Conservation (phyloP, 2,329 filamentous ascomycete genomes). For the Cadophora sp. region DNA sequence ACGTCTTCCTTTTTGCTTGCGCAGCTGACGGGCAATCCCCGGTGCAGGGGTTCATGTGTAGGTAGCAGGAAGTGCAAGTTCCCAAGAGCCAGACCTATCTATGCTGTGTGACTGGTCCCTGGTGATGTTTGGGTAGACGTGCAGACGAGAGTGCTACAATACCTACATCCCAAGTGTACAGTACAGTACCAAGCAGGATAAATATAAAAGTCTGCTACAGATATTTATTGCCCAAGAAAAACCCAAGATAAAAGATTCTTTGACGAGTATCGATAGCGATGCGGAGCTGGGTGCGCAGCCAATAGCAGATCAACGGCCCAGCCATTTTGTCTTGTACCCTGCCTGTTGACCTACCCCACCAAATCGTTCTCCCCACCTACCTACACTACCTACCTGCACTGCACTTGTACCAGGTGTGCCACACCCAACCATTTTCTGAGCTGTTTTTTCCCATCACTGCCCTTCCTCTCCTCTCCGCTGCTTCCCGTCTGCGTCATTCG, state of each 20-base stretch:
- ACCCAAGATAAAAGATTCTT: not conserved
- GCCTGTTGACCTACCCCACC: not conserved
- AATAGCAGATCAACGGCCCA: not conserved
- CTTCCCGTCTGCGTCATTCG: not conserved
- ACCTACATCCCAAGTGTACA: not conserved
- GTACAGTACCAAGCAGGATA: not conserved
- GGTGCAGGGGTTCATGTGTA: too few species aligned
- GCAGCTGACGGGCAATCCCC: constrained; percentile 3
- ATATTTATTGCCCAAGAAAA: constrained; percentile 10
- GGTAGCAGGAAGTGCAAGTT: too few species aligned
- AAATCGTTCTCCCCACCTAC: not conserved
- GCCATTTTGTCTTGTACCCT: not conserved
- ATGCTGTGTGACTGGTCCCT: not conserved
- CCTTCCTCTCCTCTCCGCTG: not conserved
- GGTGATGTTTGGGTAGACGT: not conserved
- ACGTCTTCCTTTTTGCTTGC: constrained; percentile 11
- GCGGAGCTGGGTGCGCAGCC: not conserved
- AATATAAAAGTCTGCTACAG: not conserved
- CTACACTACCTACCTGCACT: not conserved
- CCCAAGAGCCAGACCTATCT: not conserved
- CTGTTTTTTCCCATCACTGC: constrained; percentile 4
- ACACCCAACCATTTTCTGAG: constrained; percentile 16
- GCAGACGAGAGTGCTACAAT: not conserved
- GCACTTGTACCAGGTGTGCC: not conserved
- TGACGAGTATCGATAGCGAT: constrained; percentile 3